These are phyloP conservation scores for Eucalyptus melliodora DNA, from an alignment of 345 rosid species.

Conservation along the genomic window DNA sequence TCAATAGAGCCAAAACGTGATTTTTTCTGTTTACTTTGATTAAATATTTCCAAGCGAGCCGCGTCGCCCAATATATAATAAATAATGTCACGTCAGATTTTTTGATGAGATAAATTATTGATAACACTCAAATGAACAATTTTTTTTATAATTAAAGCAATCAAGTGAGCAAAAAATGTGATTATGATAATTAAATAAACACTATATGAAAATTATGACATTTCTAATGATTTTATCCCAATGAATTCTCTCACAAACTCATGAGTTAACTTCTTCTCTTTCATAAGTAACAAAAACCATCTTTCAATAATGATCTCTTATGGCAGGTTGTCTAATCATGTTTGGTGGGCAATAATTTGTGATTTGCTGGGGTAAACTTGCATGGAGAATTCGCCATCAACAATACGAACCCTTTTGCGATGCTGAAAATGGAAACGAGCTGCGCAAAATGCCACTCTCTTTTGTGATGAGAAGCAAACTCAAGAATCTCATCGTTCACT, in stretches of 20 bases:
- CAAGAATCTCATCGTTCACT: not conserved
- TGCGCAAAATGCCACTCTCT: not conserved
- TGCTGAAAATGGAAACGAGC: not conserved
- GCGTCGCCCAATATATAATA: fast-evolving
- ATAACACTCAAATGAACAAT: no score
- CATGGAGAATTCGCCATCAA: not conserved
- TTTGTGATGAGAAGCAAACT: not conserved
- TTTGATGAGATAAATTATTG: fast-evolving
- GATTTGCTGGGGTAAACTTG: not conserved
- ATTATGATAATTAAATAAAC: no score
- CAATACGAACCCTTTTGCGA: not conserved
- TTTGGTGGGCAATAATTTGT: not conserved
- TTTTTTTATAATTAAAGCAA: no score
- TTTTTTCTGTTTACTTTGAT: no score
- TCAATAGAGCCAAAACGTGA: not conserved
- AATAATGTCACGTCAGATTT: not conserved
- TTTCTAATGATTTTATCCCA: not conserved
- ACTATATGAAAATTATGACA: fast-evolving
- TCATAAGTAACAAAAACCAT: not conserved
- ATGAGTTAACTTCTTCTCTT: not conserved
- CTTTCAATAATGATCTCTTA: not conserved
- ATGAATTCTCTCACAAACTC: not conserved
- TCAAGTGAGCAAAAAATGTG: no score
- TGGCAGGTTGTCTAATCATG: not conserved
- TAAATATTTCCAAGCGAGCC: not conserved